Base-by-base conservation (phyloP, 306 rosid species). In the Argentina anserina region DNA sequence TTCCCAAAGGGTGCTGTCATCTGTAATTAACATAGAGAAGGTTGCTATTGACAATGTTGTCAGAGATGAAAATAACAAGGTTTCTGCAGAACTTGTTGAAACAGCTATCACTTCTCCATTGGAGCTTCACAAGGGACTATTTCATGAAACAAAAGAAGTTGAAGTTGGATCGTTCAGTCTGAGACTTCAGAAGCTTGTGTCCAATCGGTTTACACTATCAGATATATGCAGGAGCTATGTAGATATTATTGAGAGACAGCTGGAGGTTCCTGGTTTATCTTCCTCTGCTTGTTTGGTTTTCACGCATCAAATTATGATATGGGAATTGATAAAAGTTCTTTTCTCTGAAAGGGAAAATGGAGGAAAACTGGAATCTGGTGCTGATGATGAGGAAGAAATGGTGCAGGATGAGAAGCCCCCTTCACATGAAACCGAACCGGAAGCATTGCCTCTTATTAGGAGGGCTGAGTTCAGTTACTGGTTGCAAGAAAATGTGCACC, bases 391-490 rank as follows among this genome's bases (percentile, higher is more conserved):
- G 85, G 98, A 91, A 84, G 97, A 90, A 76, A 91, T 91, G 92
- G 87, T 91, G 92, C 95, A 94, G 84, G 95, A 94, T 73, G 65
- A 71, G 60, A 88, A 83, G 82, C 92, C 88, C 84, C 77, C 75
- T 80, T 73, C 80, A 82, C 84, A 72, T 42, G 91, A 91, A 81
- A 84, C 80, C 36, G 97, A 94, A 68, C 83, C 17, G 29, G 97
- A 89, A 86, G 96, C 97, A 74, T 90, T 91, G 66, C 96, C 96
- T 73, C 86, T 91, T 42, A 73, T 89, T 75, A 88, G 96, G 75
- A 91, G 98, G 87, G 98, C 98, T 60, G 96, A 89, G 84, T 94
- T 91, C 76, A 91, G 97, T 80, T 88, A 84, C 81, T 94, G 98
- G 98, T 75, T 94, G 87, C 96, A 91, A 75, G 98, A 91, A 84